Percentiles rank a stretch among this genome's conserved stretches.
phyloP scores from a whole-genome alignment of 1,284 basidiomycete genomes.

The Puccinia triticina region DNA sequence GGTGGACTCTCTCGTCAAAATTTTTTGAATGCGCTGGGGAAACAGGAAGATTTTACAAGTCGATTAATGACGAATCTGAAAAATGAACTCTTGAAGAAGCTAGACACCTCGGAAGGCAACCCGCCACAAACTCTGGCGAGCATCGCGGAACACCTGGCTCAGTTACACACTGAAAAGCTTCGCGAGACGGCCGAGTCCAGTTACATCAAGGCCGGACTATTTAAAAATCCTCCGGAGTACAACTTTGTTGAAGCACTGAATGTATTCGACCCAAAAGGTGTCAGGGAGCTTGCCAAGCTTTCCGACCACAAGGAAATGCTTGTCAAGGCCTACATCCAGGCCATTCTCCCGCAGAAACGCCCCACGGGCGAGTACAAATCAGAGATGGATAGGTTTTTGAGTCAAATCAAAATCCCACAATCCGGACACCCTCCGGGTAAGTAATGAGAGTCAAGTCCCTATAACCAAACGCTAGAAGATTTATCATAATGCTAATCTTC shows the following conservation, averaged over 20 bases:
- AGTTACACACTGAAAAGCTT: neutral
- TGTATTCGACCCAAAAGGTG: neutral
- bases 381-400: neutral
- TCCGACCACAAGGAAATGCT: neutral
- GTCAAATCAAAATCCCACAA: constrained; percentile 12
- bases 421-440: neutral
- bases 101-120: neutral
- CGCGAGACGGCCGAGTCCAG: neutral
- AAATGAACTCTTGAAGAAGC: neutral
- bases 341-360: neutral
- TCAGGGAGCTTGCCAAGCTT: neutral
- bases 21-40: neutral
- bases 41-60: neutral
- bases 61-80: neutral
- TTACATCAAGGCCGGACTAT: neutral
- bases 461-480: neutral
- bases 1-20: neutral
- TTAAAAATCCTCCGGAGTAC: neutral
- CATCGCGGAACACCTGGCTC: neutral
- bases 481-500: neutral
- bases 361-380: neutral
- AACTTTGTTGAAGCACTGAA: neutral
- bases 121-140: neutral
- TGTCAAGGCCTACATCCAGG: constrained; percentile 2
- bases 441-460: neutral